Percentiles rank a stretch among this genome's conserved stretches.
These are phyloP conservation scores for Chytridiales sp. DNA, from an alignment of 371 early-diverging fungal species.

Conservation along the genomic window DNA sequence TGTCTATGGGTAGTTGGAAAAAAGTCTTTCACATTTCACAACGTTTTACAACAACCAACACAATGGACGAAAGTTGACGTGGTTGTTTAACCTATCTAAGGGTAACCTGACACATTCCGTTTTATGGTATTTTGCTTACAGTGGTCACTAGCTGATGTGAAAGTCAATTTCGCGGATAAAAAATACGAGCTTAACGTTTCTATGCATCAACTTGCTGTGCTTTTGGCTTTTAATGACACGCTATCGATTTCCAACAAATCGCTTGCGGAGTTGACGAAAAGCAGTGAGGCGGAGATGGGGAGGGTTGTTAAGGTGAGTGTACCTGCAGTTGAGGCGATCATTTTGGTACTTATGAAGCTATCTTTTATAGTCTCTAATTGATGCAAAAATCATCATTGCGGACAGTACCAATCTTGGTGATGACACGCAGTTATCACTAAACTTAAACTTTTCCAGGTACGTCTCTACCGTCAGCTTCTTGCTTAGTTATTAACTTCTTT, in stretches of 20 bases:
- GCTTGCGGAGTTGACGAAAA: conserved; percentile 40
- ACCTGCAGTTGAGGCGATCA: background rate
- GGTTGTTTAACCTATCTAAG: conserved; percentile 84
- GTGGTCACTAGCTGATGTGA: conserved; percentile 62
- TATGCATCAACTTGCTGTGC: conserved; percentile 70
- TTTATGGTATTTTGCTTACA: conserved; percentile 1
- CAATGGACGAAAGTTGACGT: conserved; percentile 79
- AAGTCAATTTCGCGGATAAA: conserved; percentile 65
- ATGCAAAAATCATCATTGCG: conserved; percentile 24
- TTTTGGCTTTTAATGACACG: conserved; percentile 69
- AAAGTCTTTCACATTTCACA: conserved; percentile 68
- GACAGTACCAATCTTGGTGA: background rate
- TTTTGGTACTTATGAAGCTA: background rate
- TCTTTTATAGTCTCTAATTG: conserved; percentile 14
- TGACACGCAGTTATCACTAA: background rate
- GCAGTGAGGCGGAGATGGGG: conserved; percentile 55
- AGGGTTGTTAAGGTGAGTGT: conserved; percentile 57
- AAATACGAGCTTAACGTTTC: conserved; percentile 82
- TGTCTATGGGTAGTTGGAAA: conserved; percentile 55
- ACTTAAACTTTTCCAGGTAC: conserved; percentile 58
- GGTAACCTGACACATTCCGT: conserved; percentile 51
- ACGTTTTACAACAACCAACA: conserved; percentile 70
- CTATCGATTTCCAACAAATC: conserved; percentile 50
- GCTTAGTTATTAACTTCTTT: background rate
- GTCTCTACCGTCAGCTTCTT: no score